A percentile compares a stretch with the other conserved stretches of the same genome.
Conservation (phyloP, 805 yeast species). For the Candida silvatica region DNA sequence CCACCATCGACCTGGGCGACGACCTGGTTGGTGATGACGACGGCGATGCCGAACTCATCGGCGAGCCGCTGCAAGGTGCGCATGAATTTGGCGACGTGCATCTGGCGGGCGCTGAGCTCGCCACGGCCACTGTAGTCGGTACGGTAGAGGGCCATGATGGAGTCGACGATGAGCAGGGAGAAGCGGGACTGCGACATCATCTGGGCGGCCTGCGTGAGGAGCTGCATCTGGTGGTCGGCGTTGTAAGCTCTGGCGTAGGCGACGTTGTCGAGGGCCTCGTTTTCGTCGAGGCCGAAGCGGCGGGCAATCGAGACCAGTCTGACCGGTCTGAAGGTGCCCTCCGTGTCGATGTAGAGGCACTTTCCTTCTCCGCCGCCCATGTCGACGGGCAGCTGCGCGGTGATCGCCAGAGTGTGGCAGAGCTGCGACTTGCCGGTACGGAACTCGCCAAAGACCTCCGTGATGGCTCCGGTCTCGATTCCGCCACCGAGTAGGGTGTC, state of each 20-base stretch:
- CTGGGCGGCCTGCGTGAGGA: slow-evolving; percentile 82
- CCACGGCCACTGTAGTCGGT: slow-evolving; percentile 96
- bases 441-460: slow-evolving; percentile 95
- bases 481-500: slow-evolving; percentile 96
- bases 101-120: slow-evolving; percentile 89
- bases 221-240: slow-evolving; percentile 89
- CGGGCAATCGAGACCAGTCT: slow-evolving; percentile 84
- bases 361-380: slow-evolving; percentile 99
- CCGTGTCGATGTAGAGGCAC: slow-evolving; percentile 92
- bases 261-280: slow-evolving; percentile 92
- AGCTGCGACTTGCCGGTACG: slow-evolving; percentile 96
- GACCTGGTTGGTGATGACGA: slow-evolving; percentile 91
- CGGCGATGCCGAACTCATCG: slow-evolving; percentile 97
- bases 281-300: slow-evolving; percentile 85
- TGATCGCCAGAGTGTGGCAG: slow-evolving; percentile 94
- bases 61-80: slow-evolving; percentile 87
- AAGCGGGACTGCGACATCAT: slow-evolving; percentile 96
- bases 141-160: slow-evolving; percentile 93
- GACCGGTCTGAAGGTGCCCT: slow-evolving; percentile 92
- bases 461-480: slow-evolving; percentile 92
- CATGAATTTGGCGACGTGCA: slow-evolving; percentile 90
- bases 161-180: slow-evolving; percentile 86
- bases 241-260: slow-evolving; percentile 97
- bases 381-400: slow-evolving; percentile 92
- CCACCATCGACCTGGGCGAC: slow-evolving; percentile 97